Base-by-base conservation (phyloP, 2,329 filamentous ascomycete genomes). In the Penicillium frequentans region DNA sequence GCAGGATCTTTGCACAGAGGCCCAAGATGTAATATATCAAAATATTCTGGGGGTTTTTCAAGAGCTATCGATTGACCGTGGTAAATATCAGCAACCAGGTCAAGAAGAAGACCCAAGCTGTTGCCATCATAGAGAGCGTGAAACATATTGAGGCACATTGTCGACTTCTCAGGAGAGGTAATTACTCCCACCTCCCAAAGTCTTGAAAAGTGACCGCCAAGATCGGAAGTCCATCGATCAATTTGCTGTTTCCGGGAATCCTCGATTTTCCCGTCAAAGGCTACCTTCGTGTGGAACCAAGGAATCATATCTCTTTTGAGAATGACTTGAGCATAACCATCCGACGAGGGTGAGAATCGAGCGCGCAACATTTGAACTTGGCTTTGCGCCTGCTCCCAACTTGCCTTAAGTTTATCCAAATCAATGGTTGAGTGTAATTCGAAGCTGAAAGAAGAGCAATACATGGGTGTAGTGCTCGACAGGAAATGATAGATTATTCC, bases 71-170 rank as follows among this genome's bases (percentile, higher is more conserved):
- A 42, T 3, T 60, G 42, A 0, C 67, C 67, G 16, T 68, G 61
- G 64, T 90, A 91, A 5, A 80, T 75, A 3, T 75, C 66, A 27
- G 77, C 74, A 3, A 96, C 78, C 21, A 81, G 74, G 3, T 82
- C 70, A 21, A 96, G 79, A 39, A 96, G 80, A 24, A 91, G 71
- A 1, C 83, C 81, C 39, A 96, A 82, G 59, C 91, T 93, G 62
- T 84, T 88, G 1, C 91, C 93, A 72, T 97, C 93, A 65, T 97
- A 97, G 0, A 96, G 73, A 0, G 84, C 91, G 70, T 97, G 93
- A 73, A 96, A 96, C 0, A 96, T 86, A 46, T 89, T 83, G 2
- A 96, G 66, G 2, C 81, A 74, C 31, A 96, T 73, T 0, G 80
- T 60, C 7, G 66, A 67, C 14, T 61, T 61, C 1, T 60, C 54